A percentile compares a stretch with the other conserved stretches of the same genome.
Conservation (phyloP, 164 flowering plant species). For the Macadamia integrifolia region DNA sequence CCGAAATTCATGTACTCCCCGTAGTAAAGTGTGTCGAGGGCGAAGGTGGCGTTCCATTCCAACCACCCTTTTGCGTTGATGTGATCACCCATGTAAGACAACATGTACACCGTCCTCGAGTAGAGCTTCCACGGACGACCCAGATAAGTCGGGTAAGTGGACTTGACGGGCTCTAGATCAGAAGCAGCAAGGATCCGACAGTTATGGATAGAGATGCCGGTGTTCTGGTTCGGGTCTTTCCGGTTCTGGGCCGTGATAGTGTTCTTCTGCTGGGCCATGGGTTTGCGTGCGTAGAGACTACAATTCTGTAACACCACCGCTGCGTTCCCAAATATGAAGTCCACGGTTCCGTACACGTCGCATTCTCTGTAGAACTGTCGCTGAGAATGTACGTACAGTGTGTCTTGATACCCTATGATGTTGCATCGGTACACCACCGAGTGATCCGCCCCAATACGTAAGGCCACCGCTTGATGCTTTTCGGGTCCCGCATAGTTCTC, state of each 20-base stretch:
- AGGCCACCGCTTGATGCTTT: constrained; percentile 85
- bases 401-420: constrained; percentile 76
- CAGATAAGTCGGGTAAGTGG: constrained; percentile 51
- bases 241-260: constrained; percentile 84
- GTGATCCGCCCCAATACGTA: constrained; percentile 77
- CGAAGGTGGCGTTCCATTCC: constrained; percentile 73
- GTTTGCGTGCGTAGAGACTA: constrained; percentile 58
- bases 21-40: constrained; percentile 73
- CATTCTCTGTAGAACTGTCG: constrained; percentile 80
- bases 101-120: constrained; percentile 68
- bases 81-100: constrained; percentile 69
- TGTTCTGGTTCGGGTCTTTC: constrained; percentile 88
- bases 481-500: constrained; percentile 70
- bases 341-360: constrained; percentile 72
- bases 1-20: constrained; percentile 93
- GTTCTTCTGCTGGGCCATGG: constrained; percentile 60
- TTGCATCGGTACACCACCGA: constrained; percentile 66
- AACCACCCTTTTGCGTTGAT: constrained; percentile 85
- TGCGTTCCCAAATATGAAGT: constrained; percentile 88
- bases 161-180: constrained; percentile 49
- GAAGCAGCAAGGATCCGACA: constrained; percentile 52
- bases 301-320: constrained; percentile 78
- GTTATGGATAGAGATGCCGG: constrained; percentile 88
- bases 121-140: constrained; percentile 97
- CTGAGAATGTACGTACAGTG: constrained; percentile 69